Evolutionary conservation across 78 protist genomes (phyloP).

Genomic region (Dictyostelium purpureum): DNA sequence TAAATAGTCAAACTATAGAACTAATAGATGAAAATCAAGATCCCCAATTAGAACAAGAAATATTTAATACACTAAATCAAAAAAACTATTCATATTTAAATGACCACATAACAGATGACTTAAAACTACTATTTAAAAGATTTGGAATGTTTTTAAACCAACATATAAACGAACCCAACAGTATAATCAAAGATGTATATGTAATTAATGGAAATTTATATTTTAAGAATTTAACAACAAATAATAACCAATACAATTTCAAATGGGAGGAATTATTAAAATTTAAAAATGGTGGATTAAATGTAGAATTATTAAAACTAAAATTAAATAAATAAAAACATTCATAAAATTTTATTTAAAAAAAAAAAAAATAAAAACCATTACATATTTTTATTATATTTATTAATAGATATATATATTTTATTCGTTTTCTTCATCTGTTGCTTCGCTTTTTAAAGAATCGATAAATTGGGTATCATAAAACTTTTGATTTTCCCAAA

Average conservation of each 20-base stretch:
- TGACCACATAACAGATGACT: neutral
- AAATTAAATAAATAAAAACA: neutral
- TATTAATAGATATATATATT: neutral
- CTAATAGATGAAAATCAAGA: neutral
- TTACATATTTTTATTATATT: no score
- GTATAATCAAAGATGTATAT: constrained; percentile 12
- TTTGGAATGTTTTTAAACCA: constrained; percentile 44
- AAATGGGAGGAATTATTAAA: neutral
- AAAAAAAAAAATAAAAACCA: no score
- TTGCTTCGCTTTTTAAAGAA: constrained; percentile 5
- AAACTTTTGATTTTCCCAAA: constrained; percentile 32
- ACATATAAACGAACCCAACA: neutral
- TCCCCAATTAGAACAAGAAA: neutral
- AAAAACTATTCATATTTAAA: neutral
- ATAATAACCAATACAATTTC: neutral
- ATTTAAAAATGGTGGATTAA: constrained; percentile 62
- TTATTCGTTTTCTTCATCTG: neutral
- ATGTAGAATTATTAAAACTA: constrained; percentile 38
- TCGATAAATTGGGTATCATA: constrained; percentile 43
- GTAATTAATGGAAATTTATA: constrained; percentile 49
- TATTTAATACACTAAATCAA: no score
- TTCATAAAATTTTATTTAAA: neutral
- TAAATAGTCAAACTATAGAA: neutral
- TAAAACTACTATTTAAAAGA: constrained; percentile 4
- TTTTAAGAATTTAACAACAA: constrained; percentile 13